phyloP scores from a whole-genome alignment of 495 filamentous ascomycete genomes.

The Talaromyces thailandensis region DNA sequence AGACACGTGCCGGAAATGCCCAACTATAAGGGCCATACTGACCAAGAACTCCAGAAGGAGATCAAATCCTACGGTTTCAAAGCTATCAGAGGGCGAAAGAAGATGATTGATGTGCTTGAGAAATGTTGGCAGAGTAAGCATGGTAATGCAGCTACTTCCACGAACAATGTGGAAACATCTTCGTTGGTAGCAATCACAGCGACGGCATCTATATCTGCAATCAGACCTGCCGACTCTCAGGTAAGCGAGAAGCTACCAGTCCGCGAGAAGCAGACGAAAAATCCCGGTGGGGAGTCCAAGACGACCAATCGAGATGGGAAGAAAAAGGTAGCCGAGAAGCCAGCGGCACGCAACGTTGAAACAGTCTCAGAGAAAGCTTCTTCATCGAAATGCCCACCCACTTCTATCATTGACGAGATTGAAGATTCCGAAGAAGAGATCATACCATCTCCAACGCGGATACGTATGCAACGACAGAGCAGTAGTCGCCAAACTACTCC shows the following conservation, averaged over 20 bases:
- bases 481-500: neutral
- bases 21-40: slow-evolving; percentile 54
- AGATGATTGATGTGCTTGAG: slow-evolving; percentile 63
- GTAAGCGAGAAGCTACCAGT: neutral
- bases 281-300: neutral
- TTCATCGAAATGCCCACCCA: slow-evolving; percentile 17
- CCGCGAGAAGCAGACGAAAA: neutral
- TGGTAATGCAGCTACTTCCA: slow-evolving; percentile 5
- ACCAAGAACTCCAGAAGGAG: slow-evolving; percentile 52
- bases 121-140: slow-evolving; percentile 60
- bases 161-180: neutral
- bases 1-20: slow-evolving; percentile 34
- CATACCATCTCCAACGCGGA: slow-evolving; percentile 24
- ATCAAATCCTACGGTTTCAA: slow-evolving; percentile 67
- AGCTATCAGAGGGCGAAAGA: slow-evolving; percentile 54
- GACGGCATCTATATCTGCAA: neutral
- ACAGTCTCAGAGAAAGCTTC: neutral
- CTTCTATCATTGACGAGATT: slow-evolving; percentile 43
- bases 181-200: neutral
- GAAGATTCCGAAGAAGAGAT: slow-evolving; percentile 52
- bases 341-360: neutral
- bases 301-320: neutral
- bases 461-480: slow-evolving; percentile 11
- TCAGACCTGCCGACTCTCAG: neutral
- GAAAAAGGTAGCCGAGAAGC: neutral